Evolutionary conservation across 2,329 filamentous ascomycete species (phyloP).

Genomic region (Tolypocladium album): DNA sequence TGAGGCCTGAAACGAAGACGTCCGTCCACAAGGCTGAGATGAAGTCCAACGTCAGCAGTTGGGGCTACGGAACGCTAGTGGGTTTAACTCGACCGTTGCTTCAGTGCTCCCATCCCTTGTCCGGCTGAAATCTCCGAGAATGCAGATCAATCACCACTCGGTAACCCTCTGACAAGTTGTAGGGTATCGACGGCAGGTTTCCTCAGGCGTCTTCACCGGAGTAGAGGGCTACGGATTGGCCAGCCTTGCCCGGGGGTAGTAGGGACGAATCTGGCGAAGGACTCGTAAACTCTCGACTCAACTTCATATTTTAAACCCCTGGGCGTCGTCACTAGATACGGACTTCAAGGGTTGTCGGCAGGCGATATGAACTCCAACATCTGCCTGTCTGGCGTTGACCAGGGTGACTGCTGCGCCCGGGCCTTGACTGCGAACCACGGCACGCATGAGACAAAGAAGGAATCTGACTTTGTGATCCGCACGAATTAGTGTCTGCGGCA

Average conservation of each 20-base stretch:
- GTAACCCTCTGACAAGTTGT: background rate
- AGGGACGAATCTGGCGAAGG: background rate
- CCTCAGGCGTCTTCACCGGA: background rate
- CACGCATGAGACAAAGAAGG: background rate
- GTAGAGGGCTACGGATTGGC: background rate
- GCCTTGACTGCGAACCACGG: background rate
- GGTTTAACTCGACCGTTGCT: background rate
- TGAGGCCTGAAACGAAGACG: background rate
- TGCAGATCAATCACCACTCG: background rate
- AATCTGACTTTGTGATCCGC: background rate
- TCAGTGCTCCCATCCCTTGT: background rate
- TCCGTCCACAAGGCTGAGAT: background rate
- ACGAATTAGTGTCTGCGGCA: background rate
- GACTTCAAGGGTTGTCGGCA: background rate
- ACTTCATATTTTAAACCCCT: background rate
- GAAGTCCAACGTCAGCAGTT: background rate
- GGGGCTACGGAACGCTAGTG: background rate
- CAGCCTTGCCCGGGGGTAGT: background rate
- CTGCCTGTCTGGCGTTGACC: background rate
- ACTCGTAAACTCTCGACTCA: background rate
- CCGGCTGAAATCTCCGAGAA: background rate
- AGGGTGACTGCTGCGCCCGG: background rate
- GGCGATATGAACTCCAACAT: background rate
- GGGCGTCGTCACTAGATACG: background rate
- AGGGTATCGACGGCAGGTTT: background rate